Conservation (phyloP, 805 yeast species). For the Clavispora santaluciae region DNA sequence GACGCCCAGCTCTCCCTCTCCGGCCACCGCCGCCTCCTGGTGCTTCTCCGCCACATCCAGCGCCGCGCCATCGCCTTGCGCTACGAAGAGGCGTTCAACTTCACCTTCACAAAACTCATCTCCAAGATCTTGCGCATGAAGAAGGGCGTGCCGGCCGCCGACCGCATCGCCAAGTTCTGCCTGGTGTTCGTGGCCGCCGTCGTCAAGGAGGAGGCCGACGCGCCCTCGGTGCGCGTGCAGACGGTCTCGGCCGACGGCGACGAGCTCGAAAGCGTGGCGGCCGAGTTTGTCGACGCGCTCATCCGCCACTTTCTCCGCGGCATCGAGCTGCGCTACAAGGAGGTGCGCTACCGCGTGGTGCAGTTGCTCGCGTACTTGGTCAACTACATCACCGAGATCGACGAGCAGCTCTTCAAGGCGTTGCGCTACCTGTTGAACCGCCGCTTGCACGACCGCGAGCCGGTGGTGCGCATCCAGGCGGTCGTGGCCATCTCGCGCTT, state of each 20-base stretch:
- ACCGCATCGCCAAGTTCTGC: slow-evolving; percentile 69
- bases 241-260: slow-evolving; percentile 33
- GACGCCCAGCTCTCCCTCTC: slow-evolving; percentile 72
- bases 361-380: slow-evolving; percentile 71
- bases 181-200: slow-evolving; percentile 51
- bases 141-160: slow-evolving; percentile 67
- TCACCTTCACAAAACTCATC: slow-evolving; percentile 54
- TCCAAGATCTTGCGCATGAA: slow-evolving; percentile 64
- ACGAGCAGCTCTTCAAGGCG: slow-evolving; percentile 61
- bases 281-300: slow-evolving; percentile 54
- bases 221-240: slow-evolving; percentile 11
- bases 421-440: slow-evolving; percentile 56
- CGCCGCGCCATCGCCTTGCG: slow-evolving; percentile 48
- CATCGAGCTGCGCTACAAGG: slow-evolving; percentile 66
- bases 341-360: slow-evolving; percentile 74
- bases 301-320: slow-evolving; percentile 73
- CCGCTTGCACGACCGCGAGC: slow-evolving; percentile 71
- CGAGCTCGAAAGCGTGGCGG: slow-evolving; percentile 33
- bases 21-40: slow-evolving; percentile 71
- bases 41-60: slow-evolving; percentile 57
- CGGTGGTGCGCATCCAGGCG: slow-evolving; percentile 78
- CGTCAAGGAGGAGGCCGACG: slow-evolving; percentile 27
- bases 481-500: slow-evolving; percentile 73
- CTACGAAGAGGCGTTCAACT: slow-evolving; percentile 54
- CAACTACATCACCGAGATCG: slow-evolving; percentile 69